phyloP scores from a whole-genome alignment of 2,329 filamentous ascomycete species.

The Nothopassalora personata region DNA sequence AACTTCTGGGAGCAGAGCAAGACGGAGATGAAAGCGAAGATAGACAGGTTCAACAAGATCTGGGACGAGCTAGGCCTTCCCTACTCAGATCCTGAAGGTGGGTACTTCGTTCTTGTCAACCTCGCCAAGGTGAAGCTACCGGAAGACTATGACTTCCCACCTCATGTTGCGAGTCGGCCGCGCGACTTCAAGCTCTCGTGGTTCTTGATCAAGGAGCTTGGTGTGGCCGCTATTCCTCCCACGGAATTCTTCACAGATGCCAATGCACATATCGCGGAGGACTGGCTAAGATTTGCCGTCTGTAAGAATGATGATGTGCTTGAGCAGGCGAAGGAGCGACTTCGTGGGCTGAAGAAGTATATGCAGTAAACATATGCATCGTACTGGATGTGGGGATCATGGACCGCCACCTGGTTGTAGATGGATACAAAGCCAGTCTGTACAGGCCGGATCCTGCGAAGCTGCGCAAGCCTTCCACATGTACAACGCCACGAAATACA shows the following conservation, averaged over 20 bases:
- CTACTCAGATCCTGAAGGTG: slow-evolving; percentile 89
- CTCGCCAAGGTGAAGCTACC: slow-evolving; percentile 82
- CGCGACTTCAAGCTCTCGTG: slow-evolving; percentile 91
- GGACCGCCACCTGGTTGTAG: neutral
- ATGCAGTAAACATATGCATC: slow-evolving; percentile 31
- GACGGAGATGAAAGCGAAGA: slow-evolving; percentile 82
- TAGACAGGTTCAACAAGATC: slow-evolving; percentile 74
- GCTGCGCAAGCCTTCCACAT: neutral
- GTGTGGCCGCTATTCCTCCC: slow-evolving; percentile 90
- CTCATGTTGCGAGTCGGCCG: slow-evolving; percentile 77
- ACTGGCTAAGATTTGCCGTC: slow-evolving; percentile 91
- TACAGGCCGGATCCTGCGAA: neutral
- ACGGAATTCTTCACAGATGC: slow-evolving; percentile 91
- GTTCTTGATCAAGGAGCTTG: slow-evolving; percentile 95
- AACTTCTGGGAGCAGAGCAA: slow-evolving; percentile 85
- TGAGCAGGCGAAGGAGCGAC: slow-evolving; percentile 46
- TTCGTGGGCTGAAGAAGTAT: slow-evolving; percentile 48
- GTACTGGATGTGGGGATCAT: neutral
- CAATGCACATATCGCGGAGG: slow-evolving; percentile 80
- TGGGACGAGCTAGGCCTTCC: slow-evolving; percentile 46
- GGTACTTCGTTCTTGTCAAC: slow-evolving; percentile 96
- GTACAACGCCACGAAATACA: neutral
- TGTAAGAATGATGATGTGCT: slow-evolving; percentile 86
- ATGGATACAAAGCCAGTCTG: neutral
- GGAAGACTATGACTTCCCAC: slow-evolving; percentile 77